Base-by-base conservation (phyloP, 176 grass and related monocot species). In the Aegilops sharonensis region DNA sequence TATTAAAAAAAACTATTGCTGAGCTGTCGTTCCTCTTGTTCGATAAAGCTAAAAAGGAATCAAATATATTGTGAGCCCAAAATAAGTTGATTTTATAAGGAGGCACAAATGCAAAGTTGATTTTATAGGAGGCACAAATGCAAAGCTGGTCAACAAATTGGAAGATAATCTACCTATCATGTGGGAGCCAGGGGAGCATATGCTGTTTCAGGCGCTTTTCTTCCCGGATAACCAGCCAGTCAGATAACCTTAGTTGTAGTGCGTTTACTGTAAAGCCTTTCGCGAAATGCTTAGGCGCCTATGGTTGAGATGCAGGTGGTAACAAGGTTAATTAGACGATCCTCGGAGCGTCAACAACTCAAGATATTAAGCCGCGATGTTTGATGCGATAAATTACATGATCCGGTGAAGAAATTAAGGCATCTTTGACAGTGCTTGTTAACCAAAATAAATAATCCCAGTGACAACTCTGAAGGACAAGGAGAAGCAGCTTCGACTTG, bases 31-130 rank as follows among this genome's bases (percentile, higher is more conserved):
- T 65, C 76, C 60, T 18, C 59, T 52, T 24, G 37, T 31, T 91
- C 25, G 52, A 57, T 32, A 71, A 60, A 84, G 60, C 35, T 40
- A 37, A 87, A 76, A 15, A 75, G 89, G 85, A 88, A 85, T 69
- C 81, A 1, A 88, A 84, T 88, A 71, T 77, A 91, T 85, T 76
- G 62, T 13, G 18, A 5, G 42, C 43, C 61, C 17, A 66, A 67
- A 68, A 69, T 83, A 87, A 87, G 66, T 24, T 83, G 11, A 12
- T 40, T 9, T 25, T 50, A 50, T 73, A 45, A 45, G 70, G 43
- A 24, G n/a, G 74, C 43, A 61, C 15, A 68, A 68, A 69, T 83
- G 84, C 74, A 79, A 87, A 87, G 67, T 25, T 83, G 12, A 7
- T 24, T 11, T 27, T 54, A 7, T 74, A 47, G 71, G 9, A 27